Conservation (phyloP, 2,329 filamentous ascomycete species). For the Orbilia brochopaga region DNA sequence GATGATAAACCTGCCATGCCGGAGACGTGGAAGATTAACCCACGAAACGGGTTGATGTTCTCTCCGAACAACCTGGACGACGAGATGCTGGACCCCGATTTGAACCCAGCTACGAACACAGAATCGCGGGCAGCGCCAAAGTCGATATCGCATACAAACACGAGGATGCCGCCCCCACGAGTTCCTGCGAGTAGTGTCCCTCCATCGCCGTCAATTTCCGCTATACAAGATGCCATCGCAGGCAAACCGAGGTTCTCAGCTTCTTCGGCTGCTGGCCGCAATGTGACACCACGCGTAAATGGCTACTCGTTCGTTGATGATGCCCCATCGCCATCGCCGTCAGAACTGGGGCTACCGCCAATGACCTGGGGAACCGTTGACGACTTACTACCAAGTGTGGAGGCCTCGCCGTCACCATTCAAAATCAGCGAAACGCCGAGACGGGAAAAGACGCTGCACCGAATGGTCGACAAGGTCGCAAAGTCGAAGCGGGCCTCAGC, state of each 20-base stretch:
- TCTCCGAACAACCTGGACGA: slow-evolving; percentile 70
- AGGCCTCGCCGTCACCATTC: slow-evolving; percentile 75
- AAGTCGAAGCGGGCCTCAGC: slow-evolving; percentile 71
- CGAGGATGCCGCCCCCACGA: slow-evolving; percentile 69
- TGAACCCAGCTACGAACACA: slow-evolving; percentile 67
- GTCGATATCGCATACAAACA: slow-evolving; percentile 80
- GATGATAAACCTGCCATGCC: slow-evolving; percentile 77
- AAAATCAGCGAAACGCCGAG: slow-evolving; percentile 74
- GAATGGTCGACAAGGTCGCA: slow-evolving; percentile 82
- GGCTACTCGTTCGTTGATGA: slow-evolving; percentile 95
- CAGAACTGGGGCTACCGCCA: slow-evolving; percentile 64
- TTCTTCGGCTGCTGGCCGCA: slow-evolving; percentile 66
- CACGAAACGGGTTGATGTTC: slow-evolving; percentile 90
- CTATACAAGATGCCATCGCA: slow-evolving; percentile 81
- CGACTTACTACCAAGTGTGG: slow-evolving; percentile 57
- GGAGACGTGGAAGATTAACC: slow-evolving; percentile 74
- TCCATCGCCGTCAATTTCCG: slow-evolving; percentile 80
- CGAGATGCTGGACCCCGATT: slow-evolving; percentile 67
- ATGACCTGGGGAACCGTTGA: slow-evolving; percentile 56
- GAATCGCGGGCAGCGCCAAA: slow-evolving; percentile 77
- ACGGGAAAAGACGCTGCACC: slow-evolving; percentile 80
- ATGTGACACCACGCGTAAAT: slow-evolving; percentile 86
- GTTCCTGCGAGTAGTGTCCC: slow-evolving; percentile 62
- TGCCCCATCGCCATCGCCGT: slow-evolving; percentile 66
- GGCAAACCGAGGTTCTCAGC: slow-evolving; percentile 70